phyloP scores from a whole-genome alignment of 2,329 filamentous ascomycete genomes.

The Colletotrichum australisinense region DNA sequence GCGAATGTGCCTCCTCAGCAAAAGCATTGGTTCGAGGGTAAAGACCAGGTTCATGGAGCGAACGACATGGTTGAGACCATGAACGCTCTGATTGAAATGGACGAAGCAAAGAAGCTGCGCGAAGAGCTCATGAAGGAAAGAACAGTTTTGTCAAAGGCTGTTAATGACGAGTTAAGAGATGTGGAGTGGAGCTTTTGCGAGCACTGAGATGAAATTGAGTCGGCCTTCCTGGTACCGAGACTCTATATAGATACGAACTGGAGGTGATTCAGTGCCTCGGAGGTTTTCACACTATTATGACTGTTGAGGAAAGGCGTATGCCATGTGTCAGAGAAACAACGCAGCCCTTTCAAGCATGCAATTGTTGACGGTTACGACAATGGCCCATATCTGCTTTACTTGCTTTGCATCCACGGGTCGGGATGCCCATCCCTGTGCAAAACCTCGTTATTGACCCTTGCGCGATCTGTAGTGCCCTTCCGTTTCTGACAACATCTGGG shows the following conservation, averaged over 20 bases:
- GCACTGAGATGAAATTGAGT: constrained; percentile 33
- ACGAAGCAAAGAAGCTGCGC: constrained; percentile 40
- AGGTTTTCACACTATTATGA: too few relatives aligned
- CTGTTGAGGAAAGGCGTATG: too few relatives aligned
- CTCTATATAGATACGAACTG: too few relatives aligned
- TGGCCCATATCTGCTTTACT: too few relatives aligned
- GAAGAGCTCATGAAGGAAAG: constrained; percentile 43
- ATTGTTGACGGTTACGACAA: too few relatives aligned
- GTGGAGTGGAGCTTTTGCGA: constrained; percentile 41
- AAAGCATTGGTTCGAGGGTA: constrained; percentile 48
- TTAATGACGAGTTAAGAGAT: not conserved
- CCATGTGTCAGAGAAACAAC: too few relatives aligned
- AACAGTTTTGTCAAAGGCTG: constrained; percentile 2
- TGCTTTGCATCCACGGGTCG: too few relatives aligned
- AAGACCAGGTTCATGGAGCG: constrained; percentile 37
- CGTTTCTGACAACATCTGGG: constrained; percentile 54
- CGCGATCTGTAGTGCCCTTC: constrained; percentile 48
- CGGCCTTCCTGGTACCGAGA: not conserved
- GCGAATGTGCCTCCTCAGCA: constrained; percentile 58
- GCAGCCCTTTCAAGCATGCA: too few relatives aligned
- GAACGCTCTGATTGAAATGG: constrained; percentile 37
- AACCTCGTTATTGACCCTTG: constrained; percentile 43
- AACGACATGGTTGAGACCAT: constrained; percentile 38
- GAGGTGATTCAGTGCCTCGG: too few relatives aligned
- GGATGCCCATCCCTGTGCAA: constrained; percentile 1